Percentiles rank a stretch among this genome's conserved stretches.
Conservation (phyloP, 2,329 filamentous ascomycete species). For the Myriosclerotinia scirpicola region DNA sequence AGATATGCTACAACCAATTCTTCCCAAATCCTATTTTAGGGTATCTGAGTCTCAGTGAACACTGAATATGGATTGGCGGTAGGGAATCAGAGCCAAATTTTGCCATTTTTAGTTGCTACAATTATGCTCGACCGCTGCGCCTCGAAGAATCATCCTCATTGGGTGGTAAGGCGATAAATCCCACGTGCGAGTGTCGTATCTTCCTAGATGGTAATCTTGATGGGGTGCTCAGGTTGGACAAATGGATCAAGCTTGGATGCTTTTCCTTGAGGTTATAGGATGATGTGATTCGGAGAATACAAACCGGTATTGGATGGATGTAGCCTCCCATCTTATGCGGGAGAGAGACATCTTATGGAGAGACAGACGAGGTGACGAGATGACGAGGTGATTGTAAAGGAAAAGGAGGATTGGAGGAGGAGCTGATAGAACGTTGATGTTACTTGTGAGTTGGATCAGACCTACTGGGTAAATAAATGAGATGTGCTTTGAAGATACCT, state of each 20-base stretch:
- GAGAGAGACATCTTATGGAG: constrained; percentile 4
- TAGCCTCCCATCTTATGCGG: constrained; percentile 5
- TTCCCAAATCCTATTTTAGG: constrained; percentile 9
- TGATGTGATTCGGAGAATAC: constrained; percentile 5
- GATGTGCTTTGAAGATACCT: background rate
- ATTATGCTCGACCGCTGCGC: constrained; percentile 14
- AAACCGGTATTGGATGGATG: constrained; percentile 21
- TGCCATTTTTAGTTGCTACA: constrained; percentile 6
- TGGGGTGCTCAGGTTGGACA: background rate
- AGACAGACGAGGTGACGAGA: background rate
- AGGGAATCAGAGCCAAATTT: constrained; percentile 4
- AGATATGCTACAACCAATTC: background rate
- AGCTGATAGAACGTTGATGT: background rate
- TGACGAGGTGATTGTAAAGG: background rate
- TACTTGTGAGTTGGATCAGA: no score
- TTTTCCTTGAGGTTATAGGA: constrained; percentile 2
- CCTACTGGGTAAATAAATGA: background rate
- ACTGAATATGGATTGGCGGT: constrained; percentile 1
- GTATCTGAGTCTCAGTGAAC: background rate
- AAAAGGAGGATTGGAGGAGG: constrained; percentile 4
- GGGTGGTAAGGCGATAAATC: background rate
- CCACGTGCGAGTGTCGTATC: constrained; percentile 16
- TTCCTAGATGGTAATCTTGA: constrained; percentile 5
- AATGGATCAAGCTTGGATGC: constrained; percentile 11
- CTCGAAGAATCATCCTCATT: constrained; percentile 2